Evolutionary conservation across 306 rosid genomes (phyloP), one percentile per base, ranked within the genome.

Genomic region (Chamaecrista fasciculata): DNA sequence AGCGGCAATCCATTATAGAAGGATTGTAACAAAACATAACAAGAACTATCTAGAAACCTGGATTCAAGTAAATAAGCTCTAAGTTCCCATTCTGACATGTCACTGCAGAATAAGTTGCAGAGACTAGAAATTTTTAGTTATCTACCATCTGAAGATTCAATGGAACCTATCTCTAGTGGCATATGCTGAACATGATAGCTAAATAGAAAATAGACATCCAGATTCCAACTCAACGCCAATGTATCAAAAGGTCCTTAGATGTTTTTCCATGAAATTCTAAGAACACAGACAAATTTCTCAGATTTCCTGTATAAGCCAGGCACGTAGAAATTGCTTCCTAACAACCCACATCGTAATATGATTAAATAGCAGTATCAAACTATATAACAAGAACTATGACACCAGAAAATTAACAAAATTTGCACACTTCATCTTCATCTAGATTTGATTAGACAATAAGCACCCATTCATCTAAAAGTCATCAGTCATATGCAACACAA

Each of bases 391-490:
- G 55, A 2, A 64, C 12, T 5, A 4, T 24, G 37, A 28, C 36
- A 33, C 3, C 15, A 49, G 14, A n/a, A n/a, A n/a, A n/a, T n/a
- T 16, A 26, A 65, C 14, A 25, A 0, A 44, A 44, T 44, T 31
- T 8, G 11, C 42, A 46, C 40, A 26, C 28, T 47, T 44, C 56
- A 40, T 29, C 12, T 34, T 0, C 28, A 48, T 12, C 9, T 42
- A 14, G 29, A 36, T 26, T 58, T 24, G 11, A 42, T 15, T 31
- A 69, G 51, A n/a, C n/a, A n/a, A n/a, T n/a, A n/a, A n/a, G 65
- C 49, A 21, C 7, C 18, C 68, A 55, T n/a, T 55, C 80, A 53
- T 53, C 60, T 64, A 48, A 20, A 42, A 49, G 44, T 40, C 65
- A 58, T 58, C 34, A 57, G 55, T 40, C 61, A 64, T 63, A 56